Conservation (phyloP, 768 basidiomycete species). For the Gymnopilus dilepis region DNA sequence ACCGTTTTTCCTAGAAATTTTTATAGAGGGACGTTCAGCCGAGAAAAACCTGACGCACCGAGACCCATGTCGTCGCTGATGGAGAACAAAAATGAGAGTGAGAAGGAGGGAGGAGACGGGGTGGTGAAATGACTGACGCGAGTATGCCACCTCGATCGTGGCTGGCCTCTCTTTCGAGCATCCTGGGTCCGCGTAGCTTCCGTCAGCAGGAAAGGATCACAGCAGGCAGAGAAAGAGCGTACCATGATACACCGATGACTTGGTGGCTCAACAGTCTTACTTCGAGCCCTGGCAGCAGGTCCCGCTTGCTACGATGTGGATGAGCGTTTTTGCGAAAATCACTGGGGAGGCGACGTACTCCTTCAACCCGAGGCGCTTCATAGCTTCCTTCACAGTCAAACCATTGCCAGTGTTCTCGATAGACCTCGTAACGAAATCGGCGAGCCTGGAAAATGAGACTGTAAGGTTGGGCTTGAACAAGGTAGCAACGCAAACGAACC, state of each 20-base stretch:
- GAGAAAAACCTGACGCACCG: constrained; percentile 34
- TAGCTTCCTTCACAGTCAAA: constrained; percentile 55
- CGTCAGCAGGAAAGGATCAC: neutral
- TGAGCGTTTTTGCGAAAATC: neutral
- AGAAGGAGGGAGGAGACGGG: neutral
- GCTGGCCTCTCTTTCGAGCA: constrained; percentile 66
- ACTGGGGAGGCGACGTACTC: constrained; percentile 40
- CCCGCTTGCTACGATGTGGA: constrained; percentile 44
- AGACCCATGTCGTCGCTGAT: constrained; percentile 74
- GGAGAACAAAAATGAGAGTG: constrained; percentile 3
- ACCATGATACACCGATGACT: constrained; percentile 79
- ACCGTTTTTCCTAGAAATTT: constrained; percentile 63
- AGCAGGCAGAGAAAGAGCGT: constrained; percentile 13
- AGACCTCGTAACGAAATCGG: constrained; percentile 63
- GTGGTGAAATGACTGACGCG: constrained; percentile 43
- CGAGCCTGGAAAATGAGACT: constrained; percentile 49
- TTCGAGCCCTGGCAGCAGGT: constrained; percentile 70
- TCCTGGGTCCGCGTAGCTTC: constrained; percentile 43
- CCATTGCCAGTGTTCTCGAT: constrained; percentile 64
- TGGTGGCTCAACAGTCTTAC: constrained; percentile 77
- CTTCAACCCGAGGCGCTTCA: constrained; percentile 55
- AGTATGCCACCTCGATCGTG: constrained; percentile 65
- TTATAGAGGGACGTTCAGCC: neutral
- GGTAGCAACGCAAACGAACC: constrained; percentile 33
- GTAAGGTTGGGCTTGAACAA: neutral